Evolutionary conservation across 2,329 filamentous ascomycete species (phyloP), one percentile per base, ranked within the genome.

Genomic region (Acephala macrosclerotiorum): DNA sequence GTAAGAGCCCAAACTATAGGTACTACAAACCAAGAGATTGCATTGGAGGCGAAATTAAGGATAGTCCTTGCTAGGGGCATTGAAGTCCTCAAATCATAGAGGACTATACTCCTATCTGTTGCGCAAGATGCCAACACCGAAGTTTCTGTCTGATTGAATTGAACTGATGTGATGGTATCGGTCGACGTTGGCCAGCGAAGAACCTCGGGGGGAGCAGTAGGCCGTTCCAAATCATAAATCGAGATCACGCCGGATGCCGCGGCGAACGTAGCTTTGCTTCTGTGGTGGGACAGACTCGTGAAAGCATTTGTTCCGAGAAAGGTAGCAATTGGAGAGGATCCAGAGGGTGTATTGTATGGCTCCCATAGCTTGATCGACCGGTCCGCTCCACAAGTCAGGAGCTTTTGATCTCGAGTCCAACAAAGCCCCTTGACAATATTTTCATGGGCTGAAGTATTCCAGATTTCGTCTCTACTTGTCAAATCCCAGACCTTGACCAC

Each of bases 121-220:
- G 92, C 93, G 67, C 91, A 91, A 0, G 93, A 96, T 8, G 90
- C 96, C 35, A 99, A 83, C 51, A 99, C 88, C 0, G 93, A 96
- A 0, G 95, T 97, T 81, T 99, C 96, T 42, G 92, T 91, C 76
- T 96, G 91, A 80, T 98, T 99, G 82, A 98, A 97, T 49, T 92
- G 86, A 65, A 97, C 87, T 14, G 91, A 86, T 51, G 89, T 97
- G 79, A 98, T 96, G 3, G 96, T 98, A 78, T 97, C 96, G 65
- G 92, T 90, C 11, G 90, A 88, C 5, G 91, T 96, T 4, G 95
- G 95, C 93, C 94, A 97, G 68, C 88, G 86, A 16, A 97, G 84
- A 26, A 91, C 90, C 78, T 97, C 93, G 6, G 92, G 90, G 0
- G 94, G 91, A 0, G 91, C 89, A 33, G 91, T 93, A 64, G 93